Percentiles rank a stretch among this genome's conserved stretches.
phyloP scores from a whole-genome alignment of 2,329 filamentous ascomycete genomes.

The Paraphaeosphaeria minitans region DNA sequence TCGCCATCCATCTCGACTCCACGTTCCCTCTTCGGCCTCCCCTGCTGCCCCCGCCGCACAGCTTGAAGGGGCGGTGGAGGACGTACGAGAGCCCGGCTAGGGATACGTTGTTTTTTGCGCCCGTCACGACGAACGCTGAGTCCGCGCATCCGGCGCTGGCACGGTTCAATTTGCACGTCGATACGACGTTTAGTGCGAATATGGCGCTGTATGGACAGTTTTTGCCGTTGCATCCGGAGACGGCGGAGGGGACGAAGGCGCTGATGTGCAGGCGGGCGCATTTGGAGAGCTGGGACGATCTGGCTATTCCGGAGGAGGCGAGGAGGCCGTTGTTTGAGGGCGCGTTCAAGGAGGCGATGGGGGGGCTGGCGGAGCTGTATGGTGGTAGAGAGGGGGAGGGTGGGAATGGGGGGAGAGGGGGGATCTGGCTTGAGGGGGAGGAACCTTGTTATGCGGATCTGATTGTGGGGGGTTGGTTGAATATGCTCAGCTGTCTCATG shows the following conservation, averaged over 20 bases:
- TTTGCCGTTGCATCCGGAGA: slow-evolving; percentile 59
- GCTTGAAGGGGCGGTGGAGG: slow-evolving; percentile 34
- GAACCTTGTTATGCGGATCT: slow-evolving; percentile 60
- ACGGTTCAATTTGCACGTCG: slow-evolving; percentile 61
- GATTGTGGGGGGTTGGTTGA: slow-evolving; percentile 63
- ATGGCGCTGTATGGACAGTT: slow-evolving; percentile 47
- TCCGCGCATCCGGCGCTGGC: slow-evolving; percentile 41
- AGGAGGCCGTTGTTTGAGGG: slow-evolving; percentile 40
- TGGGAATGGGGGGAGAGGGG: no score
- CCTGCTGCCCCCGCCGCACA: no score
- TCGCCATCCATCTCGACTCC: slow-evolving; percentile 63
- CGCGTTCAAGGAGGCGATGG: slow-evolving; percentile 52
- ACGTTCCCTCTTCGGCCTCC: no score
- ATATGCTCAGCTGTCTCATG: slow-evolving; percentile 51
- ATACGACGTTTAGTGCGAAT: slow-evolving; percentile 59
- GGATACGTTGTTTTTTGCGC: slow-evolving; percentile 39
- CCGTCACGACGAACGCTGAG: slow-evolving; percentile 40
- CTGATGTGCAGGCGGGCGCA: slow-evolving; percentile 57
- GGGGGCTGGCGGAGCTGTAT: slow-evolving; percentile 19
- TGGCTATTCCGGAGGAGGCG: slow-evolving; percentile 44
- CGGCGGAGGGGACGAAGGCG: slow-evolving; percentile 51
- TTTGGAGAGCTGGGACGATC: slow-evolving; percentile 52
- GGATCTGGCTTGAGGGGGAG: no score
- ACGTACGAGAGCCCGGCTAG: slow-evolving; percentile 46
- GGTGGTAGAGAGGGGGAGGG: no score